Percentiles rank a stretch among this genome's conserved stretches.
phyloP scores from a whole-genome alignment of 208 protist species.

The Phytomonas sp. region DNA sequence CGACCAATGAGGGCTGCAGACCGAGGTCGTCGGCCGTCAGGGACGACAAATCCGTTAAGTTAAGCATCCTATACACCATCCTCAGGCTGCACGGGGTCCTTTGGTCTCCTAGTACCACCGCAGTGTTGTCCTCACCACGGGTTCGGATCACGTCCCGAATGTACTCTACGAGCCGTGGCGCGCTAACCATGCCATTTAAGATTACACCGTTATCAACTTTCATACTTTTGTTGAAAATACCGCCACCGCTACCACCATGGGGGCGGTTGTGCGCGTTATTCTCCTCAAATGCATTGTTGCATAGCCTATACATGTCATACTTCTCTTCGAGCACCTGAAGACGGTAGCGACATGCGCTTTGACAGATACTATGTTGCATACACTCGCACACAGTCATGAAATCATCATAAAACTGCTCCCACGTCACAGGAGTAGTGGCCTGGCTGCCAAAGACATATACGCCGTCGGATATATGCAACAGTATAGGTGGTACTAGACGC shows the following conservation, averaged over 20 bases:
- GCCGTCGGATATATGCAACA: not conserved
- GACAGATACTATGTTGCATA: conserved; percentile 45
- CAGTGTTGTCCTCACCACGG: conserved; percentile 5
- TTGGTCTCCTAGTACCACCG: conserved; percentile 15
- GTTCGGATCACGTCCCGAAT: conserved; percentile 81
- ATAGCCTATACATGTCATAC: conserved; percentile 88
- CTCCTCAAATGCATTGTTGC: conserved; percentile 80
- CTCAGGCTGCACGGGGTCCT: conserved; percentile 32
- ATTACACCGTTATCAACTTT: conserved; percentile 94
- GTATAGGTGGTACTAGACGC: conserved; percentile 8
- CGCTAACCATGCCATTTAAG: conserved; percentile 77
- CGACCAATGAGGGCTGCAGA: conserved; percentile 54
- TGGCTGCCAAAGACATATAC: not conserved
- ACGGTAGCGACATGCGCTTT: conserved; percentile 49
- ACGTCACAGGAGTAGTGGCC: conserved; percentile 36
- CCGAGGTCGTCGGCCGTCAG: conserved; percentile 94
- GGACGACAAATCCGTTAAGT: conserved; percentile 44
- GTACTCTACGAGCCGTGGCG: conserved; percentile 83
- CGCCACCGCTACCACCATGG: conserved; percentile 50
- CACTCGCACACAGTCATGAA: conserved; percentile 31
- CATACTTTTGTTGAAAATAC: conserved; percentile 80
- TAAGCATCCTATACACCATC: conserved; percentile 51
- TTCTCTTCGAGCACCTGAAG: conserved; percentile 90
- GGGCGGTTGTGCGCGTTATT: conserved; percentile 45
- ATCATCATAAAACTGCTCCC: conserved; percentile 71